A percentile compares a stretch with the other conserved stretches of the same genome.
Conservation (phyloP, 2,329 filamentous ascomycete species). For the Botrytis paeoniae region DNA sequence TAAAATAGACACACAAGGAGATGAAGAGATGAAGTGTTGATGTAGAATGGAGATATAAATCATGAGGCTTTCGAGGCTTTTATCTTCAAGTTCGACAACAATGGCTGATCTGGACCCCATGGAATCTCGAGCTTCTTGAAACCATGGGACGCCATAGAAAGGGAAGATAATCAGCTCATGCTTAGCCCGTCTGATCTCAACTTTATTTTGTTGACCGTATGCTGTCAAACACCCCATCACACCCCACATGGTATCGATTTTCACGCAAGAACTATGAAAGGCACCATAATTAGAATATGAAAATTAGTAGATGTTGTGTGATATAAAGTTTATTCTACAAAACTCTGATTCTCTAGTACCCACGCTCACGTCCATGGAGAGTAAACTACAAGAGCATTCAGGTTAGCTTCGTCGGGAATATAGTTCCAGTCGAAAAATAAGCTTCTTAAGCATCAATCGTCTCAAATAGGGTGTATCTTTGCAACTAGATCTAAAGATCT, state of each 20-base stretch:
- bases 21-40: slow-evolving; percentile 29
- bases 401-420: not conserved
- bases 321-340: not conserved
- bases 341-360: not conserved
- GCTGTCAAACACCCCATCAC: not conserved
- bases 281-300: slow-evolving; percentile 1
- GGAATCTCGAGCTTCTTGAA: not conserved
- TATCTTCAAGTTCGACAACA: not conserved
- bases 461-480: not conserved
- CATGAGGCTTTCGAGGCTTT: slow-evolving; percentile 5
- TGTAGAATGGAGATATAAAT: slow-evolving; percentile 20
- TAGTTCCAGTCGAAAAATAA: not conserved
- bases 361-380: not conserved
- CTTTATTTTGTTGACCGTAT: not conserved
- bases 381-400: not conserved
- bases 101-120: not conserved
- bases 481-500: not conserved
- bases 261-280: not conserved
- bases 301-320: not conserved
- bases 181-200: slow-evolving; percentile 34
- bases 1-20: not conserved
- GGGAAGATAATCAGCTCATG: slow-evolving; percentile 24
- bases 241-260: not conserved
- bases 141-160: slow-evolving; percentile 19
- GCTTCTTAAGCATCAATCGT: slow-evolving; percentile 3